Percentiles rank a stretch among this genome's conserved stretches.
phyloP scores from a whole-genome alignment of 345 rosid species.

The Hevea brasiliensis region DNA sequence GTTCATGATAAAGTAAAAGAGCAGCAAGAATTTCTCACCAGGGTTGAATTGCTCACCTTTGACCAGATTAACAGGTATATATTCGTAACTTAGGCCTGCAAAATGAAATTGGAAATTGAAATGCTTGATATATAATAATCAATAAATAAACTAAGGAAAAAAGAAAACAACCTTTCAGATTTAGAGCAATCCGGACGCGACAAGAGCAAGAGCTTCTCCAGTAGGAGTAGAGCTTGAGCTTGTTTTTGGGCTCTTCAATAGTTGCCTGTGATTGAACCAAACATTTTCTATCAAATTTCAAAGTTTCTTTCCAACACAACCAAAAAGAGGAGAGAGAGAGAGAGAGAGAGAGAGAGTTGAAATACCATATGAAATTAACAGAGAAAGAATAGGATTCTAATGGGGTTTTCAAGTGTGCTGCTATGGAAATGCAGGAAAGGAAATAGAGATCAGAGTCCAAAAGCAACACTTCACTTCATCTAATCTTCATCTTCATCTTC shows the following conservation, averaged over 20 bases:
- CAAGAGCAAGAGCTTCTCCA: constrained; percentile 75
- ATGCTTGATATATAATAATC: background rate
- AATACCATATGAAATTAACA: background rate
- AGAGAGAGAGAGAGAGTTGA: background rate
- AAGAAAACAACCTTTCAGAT: constrained; percentile 56
- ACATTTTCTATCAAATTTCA: background rate
- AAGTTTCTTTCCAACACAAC: background rate
- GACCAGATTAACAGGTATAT: constrained; percentile 54
- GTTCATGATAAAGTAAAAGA: background rate
- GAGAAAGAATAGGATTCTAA: background rate
- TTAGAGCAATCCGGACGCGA: constrained; percentile 78
- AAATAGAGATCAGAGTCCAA: no score
- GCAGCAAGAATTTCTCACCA: constrained; percentile 33
- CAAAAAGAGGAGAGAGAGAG: no score
- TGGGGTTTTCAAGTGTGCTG: no score
- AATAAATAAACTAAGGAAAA: background rate
- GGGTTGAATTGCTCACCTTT: constrained; percentile 62
- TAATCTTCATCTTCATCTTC: no score
- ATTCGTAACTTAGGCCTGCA: constrained; percentile 68
- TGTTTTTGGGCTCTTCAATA: background rate
- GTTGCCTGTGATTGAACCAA: background rate
- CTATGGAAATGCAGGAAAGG: no score
- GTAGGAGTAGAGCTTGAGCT: constrained; percentile 58
- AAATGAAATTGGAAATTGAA: background rate
- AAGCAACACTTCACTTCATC: background rate